Percentiles rank a stretch among this genome's conserved stretches.
Evolutionary conservation across 2,329 filamentous ascomycete genomes (phyloP).

Genomic region (Cladosporium oxysporum): DNA sequence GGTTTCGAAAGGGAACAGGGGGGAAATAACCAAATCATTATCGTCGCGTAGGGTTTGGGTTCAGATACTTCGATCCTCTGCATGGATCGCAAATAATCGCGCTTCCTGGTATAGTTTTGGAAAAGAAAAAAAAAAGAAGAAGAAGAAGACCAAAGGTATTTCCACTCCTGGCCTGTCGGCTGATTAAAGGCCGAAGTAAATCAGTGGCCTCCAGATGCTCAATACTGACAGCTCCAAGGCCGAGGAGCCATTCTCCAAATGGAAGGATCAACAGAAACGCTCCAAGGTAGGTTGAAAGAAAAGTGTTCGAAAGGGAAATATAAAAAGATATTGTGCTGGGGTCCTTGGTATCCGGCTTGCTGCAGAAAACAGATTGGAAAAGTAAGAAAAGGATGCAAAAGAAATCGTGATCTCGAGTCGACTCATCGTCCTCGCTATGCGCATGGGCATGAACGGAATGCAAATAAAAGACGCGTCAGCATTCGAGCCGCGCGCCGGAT

Average conservation of each 20-base stretch:
- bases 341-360: slow-evolving; percentile 17
- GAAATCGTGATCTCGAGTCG: background rate
- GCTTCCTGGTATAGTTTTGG: background rate
- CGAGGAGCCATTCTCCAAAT: background rate
- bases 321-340: slow-evolving; percentile 3
- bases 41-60: background rate
- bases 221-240: background rate
- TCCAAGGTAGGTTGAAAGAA: background rate
- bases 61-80: background rate
- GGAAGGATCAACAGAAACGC: background rate
- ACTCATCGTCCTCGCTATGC: slow-evolving; percentile 16
- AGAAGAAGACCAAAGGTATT: background rate
- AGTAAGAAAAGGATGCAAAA: background rate
- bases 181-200: background rate
- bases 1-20: background rate
- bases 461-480: background rate
- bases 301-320: background rate
- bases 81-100: background rate
- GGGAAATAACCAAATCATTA: background rate
- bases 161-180: background rate
- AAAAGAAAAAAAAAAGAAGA: too few relatives aligned
- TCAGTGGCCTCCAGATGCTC: background rate
- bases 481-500: background rate
- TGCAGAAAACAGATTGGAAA: background rate
- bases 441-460: slow-evolving; percentile 3